Conservation (phyloP, 2,329 filamentous ascomycete genomes). For the Knufia petricola region DNA sequence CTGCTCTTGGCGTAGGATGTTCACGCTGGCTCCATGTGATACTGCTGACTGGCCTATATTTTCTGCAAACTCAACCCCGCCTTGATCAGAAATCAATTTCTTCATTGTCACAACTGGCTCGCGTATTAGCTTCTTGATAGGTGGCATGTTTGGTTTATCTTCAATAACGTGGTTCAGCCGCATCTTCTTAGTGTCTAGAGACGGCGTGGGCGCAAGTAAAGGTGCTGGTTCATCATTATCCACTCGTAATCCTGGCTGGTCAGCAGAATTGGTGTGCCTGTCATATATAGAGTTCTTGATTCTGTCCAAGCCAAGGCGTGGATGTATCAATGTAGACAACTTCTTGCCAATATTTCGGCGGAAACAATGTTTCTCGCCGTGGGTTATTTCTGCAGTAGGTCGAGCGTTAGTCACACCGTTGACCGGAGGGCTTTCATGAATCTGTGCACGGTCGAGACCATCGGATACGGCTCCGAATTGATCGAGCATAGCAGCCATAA, state of each 20-base stretch:
- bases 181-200: not conserved
- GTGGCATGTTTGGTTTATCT: slow-evolving; percentile 11
- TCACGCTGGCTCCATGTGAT: slow-evolving; percentile 12
- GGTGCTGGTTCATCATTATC: slow-evolving; percentile 9
- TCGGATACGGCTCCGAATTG: slow-evolving; percentile 4
- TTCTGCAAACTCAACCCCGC: slow-evolving; percentile 12
- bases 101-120: slow-evolving; percentile 8
- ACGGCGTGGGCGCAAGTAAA: slow-evolving; percentile 9
- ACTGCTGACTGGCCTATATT: slow-evolving; percentile 11
- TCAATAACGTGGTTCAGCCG: slow-evolving; percentile 8
- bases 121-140: slow-evolving; percentile 10
- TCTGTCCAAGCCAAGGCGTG: not conserved
- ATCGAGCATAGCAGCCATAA: slow-evolving; percentile 6
- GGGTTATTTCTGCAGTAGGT: not conserved
- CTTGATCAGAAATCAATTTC: slow-evolving; percentile 6
- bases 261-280: not conserved
- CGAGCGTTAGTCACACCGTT: not conserved
- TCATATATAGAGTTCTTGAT: not conserved
- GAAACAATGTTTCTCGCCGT: not conserved
- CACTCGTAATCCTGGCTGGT: not conserved
- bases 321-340: not conserved
- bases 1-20: slow-evolving; percentile 10
- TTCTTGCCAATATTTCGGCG: slow-evolving; percentile 5
- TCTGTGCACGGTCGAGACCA: slow-evolving; percentile 7
- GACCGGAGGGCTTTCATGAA: slow-evolving; percentile 5